Evolutionary conservation across 768 basidiomycete genomes (phyloP).

Genomic region (Lentinula edodes): DNA sequence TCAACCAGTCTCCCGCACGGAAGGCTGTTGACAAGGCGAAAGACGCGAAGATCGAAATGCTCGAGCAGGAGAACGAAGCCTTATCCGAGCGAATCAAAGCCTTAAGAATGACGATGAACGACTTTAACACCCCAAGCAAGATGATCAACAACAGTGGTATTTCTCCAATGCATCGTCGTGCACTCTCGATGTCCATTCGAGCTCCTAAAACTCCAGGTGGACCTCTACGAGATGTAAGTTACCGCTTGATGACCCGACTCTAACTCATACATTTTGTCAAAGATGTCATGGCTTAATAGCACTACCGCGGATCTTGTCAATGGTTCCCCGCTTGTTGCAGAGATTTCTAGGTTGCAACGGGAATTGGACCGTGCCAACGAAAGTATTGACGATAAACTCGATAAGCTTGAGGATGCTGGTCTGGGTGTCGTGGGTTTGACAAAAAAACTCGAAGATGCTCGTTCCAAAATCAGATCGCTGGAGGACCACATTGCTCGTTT

Average conservation of each 20-base stretch:
- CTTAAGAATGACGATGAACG: conserved; percentile 46
- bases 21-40: conserved; percentile 76
- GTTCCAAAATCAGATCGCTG: conserved; percentile 44
- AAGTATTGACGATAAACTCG: conserved; percentile 84
- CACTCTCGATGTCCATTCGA: conserved; percentile 60
- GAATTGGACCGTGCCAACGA: conserved; percentile 79
- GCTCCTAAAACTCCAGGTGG: conserved; percentile 76
- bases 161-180: conserved; percentile 74
- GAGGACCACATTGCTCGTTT: conserved; percentile 69
- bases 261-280: background rate
- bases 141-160: conserved; percentile 50
- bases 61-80: conserved; percentile 75
- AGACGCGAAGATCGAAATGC: conserved; percentile 66
- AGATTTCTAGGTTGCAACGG: conserved; percentile 67
- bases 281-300: conserved; percentile 73
- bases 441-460: conserved; percentile 67
- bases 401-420: conserved; percentile 78
- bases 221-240: conserved; percentile 68
- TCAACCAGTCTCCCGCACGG: conserved; percentile 68
- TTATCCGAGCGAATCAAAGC: conserved; percentile 64
- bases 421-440: conserved; percentile 68
- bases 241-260: background rate
- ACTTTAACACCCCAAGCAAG: conserved; percentile 55
- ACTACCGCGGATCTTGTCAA: conserved; percentile 48
- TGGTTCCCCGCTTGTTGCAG: conserved; percentile 57